These are phyloP conservation scores for Trichoderma asperellum DNA, from an alignment of 2,329 filamentous ascomycete species.

Conservation along the genomic window DNA sequence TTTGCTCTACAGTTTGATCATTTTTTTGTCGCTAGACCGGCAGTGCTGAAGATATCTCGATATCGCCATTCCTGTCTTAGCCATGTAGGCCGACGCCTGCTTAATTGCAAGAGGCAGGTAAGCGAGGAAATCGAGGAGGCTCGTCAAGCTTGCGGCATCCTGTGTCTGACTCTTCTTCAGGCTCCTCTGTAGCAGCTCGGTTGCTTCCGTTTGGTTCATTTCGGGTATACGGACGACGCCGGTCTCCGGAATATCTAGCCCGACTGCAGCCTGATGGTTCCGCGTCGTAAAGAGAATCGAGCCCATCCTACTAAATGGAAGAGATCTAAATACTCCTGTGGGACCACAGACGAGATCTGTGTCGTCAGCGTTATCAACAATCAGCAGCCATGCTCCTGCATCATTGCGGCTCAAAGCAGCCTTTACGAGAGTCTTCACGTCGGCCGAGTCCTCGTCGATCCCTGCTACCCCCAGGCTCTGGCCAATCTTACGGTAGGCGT, in stretches of 20 bases:
- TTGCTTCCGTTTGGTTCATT: constrained; percentile 34
- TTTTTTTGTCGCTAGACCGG: constrained; percentile 32
- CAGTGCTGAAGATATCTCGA: constrained; percentile 37
- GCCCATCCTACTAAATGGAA: constrained; percentile 28
- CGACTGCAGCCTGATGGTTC: constrained; percentile 20
- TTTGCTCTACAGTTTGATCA: constrained; percentile 37
- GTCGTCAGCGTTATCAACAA: constrained; percentile 53
- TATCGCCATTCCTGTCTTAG: constrained; percentile 34
- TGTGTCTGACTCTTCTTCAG: constrained; percentile 32
- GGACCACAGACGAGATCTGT: constrained; percentile 36
- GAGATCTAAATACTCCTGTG: neutral
- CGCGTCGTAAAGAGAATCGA: constrained; percentile 31
- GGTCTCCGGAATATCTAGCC: constrained; percentile 24
- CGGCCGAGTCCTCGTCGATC: constrained; percentile 39
- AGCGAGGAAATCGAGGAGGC: constrained; percentile 39
- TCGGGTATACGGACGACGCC: constrained; percentile 33
- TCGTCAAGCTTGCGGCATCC: constrained; percentile 30
- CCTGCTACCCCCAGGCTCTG: constrained; percentile 36
- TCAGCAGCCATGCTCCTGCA: constrained; percentile 44
- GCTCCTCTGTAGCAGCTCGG: constrained; percentile 32
- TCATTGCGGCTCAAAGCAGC: constrained; percentile 35
- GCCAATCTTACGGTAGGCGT: constrained; percentile 43
- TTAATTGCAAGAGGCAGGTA: constrained; percentile 43
- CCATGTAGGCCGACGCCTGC: constrained; percentile 45
- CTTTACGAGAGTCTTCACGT: constrained; percentile 46